These are phyloP conservation scores for Nannochloropsis limnetica DNA, from an alignment of 352 stramenopile species.

Conservation along the genomic window DNA sequence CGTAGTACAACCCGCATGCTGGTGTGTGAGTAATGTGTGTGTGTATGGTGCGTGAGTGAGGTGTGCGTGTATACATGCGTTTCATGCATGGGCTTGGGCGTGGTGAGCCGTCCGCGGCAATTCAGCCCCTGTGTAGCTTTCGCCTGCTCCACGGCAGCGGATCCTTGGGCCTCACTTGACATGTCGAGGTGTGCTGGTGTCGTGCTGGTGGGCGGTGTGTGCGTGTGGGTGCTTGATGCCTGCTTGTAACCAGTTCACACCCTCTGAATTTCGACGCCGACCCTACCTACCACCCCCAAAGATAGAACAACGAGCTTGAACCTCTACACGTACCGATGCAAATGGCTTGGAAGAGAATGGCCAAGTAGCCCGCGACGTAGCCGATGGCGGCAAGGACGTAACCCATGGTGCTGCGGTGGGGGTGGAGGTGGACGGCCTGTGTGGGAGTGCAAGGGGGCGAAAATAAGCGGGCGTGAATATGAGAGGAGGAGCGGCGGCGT, in stretches of 20 bases:
- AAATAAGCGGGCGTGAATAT: not conserved
- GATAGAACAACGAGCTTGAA: not conserved
- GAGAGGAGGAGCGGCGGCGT: not conserved
- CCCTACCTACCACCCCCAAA: not conserved
- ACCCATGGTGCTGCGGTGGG: not conserved
- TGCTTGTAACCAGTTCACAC: not conserved
- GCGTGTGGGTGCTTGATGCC: not conserved
- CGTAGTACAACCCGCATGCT: slow-evolving; percentile 14
- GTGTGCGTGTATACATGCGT: not conserved
- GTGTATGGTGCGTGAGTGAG: not conserved
- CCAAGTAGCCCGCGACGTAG: slow-evolving; percentile 8
- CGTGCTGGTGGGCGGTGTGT: not conserved
- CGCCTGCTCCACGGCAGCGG: not conserved
- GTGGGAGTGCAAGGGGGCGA: not conserved
- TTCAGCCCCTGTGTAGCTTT: not conserved
- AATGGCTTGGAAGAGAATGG: slow-evolving; percentile 7
- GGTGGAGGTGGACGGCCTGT: not conserved
- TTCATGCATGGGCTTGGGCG: not conserved
- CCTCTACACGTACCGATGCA: slow-evolving; percentile 27
- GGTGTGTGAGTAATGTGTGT: not conserved
- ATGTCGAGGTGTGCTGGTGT: not conserved
- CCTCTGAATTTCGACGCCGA: not conserved
- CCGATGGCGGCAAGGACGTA: slow-evolving; percentile 18
- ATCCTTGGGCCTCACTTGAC: not conserved
- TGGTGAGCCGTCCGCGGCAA: not conserved